A percentile compares a stretch with the other conserved stretches of the same genome.
Conservation (phyloP, 2,329 filamentous ascomycete genomes). For the Hymenoscyphus infarciens region DNA sequence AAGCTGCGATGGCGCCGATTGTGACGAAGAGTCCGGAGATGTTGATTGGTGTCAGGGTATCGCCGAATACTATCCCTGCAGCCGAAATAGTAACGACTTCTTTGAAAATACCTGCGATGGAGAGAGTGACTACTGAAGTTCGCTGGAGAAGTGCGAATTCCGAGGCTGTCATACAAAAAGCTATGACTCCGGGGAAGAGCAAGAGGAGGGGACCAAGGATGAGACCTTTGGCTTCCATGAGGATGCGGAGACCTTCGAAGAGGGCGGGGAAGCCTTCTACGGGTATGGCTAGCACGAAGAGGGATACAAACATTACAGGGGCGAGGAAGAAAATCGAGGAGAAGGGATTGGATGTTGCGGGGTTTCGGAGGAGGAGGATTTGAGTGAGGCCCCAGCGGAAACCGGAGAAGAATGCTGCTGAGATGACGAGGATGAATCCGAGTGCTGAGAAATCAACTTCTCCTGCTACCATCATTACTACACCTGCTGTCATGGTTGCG, state of each 20-base stretch:
- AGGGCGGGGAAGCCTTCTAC: slow-evolving; percentile 77
- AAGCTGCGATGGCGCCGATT: slow-evolving; percentile 77
- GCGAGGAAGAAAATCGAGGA: slow-evolving; percentile 97
- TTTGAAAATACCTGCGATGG: slow-evolving; percentile 97
- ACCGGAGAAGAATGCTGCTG: slow-evolving; percentile 89
- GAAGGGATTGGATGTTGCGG: slow-evolving; percentile 93
- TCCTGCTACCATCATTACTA: slow-evolving; percentile 97
- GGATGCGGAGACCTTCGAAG: slow-evolving; percentile 57
- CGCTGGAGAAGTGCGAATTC: slow-evolving; percentile 95
- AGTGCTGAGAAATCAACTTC: slow-evolving; percentile 84
- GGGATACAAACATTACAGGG: slow-evolving; percentile 87
- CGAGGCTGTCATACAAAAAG: slow-evolving; percentile 93
- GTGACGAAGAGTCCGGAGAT: slow-evolving; percentile 84
- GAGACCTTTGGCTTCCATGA: slow-evolving; percentile 66
- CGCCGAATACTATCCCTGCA: slow-evolving; percentile 83
- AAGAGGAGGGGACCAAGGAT: slow-evolving; percentile 68
- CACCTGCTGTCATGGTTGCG: slow-evolving; percentile 83
- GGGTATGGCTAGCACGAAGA: slow-evolving; percentile 76
- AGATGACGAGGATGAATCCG: slow-evolving; percentile 90
- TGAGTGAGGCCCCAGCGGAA: slow-evolving; percentile 99
- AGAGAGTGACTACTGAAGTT: slow-evolving; percentile 91
- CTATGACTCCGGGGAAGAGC: slow-evolving; percentile 84
- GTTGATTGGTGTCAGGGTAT: slow-evolving; percentile 83
- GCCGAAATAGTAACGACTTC: slow-evolving; percentile 94
- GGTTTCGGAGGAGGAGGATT: slow-evolving; percentile 88